Evolutionary conservation across 129 eudicot genomes (phyloP).

Genomic region (Flaveria bidentis): DNA sequence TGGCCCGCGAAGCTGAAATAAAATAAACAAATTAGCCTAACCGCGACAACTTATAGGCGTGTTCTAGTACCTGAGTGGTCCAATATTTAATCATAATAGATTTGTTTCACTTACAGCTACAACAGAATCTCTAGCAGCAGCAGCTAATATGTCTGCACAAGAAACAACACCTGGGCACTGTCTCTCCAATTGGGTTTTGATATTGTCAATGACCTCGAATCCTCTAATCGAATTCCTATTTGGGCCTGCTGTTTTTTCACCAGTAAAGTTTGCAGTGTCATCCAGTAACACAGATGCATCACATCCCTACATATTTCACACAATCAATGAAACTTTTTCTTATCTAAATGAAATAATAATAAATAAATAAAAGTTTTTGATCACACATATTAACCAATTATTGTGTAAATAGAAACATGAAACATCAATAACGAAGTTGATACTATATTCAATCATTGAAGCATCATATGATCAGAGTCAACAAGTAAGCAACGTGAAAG

Average conservation of each 20-base stretch:
- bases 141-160: slow-evolving; percentile 51
- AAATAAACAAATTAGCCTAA: not conserved
- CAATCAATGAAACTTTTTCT: not conserved
- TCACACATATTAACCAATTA: not conserved
- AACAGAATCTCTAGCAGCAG: slow-evolving; percentile 54
- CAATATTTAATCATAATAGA: not conserved
- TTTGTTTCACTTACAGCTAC: slow-evolving; percentile 45
- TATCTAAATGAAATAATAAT: not conserved
- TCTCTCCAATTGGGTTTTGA: slow-evolving; percentile 44
- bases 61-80: too few relatives aligned
- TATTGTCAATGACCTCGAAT: slow-evolving; percentile 48
- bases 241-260: slow-evolving; percentile 52
- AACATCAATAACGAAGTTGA: not conserved
- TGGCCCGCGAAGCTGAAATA: slow-evolving; percentile 59
- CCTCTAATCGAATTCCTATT: slow-evolving; percentile 51
- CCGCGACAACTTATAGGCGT: too few relatives aligned
- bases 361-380: not conserved
- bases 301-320: slow-evolving; percentile 42
- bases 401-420: too few relatives aligned
- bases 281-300: slow-evolving; percentile 55
- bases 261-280: slow-evolving; percentile 46
- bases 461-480: not conserved
- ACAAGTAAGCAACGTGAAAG: not conserved
- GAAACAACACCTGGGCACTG: slow-evolving; percentile 49
- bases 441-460: slow-evolving; percentile 2